A percentile compares a stretch with the other conserved stretches of the same genome.
Conservation (phyloP, 2,329 filamentous ascomycete genomes). For the Septoria petroselini region DNA sequence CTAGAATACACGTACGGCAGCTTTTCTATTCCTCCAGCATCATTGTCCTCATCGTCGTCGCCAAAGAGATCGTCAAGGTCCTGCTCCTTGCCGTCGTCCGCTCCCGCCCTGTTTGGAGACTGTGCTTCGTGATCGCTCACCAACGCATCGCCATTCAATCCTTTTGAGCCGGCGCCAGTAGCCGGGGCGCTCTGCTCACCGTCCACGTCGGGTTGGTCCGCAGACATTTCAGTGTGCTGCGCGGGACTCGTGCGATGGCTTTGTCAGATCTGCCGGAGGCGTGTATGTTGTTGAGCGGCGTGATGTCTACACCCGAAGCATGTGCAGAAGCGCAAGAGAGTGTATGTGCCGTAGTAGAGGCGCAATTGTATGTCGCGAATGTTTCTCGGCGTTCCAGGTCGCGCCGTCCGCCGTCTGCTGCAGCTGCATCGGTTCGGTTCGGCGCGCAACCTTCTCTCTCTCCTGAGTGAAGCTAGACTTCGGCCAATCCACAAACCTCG, state of each 20-base stretch:
- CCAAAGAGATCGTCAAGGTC: slow-evolving; percentile 49
- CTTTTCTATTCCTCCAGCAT: slow-evolving; percentile 24
- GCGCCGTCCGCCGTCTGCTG: no score
- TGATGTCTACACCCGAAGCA: no score
- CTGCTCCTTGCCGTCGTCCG: slow-evolving; percentile 33
- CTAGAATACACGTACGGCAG: slow-evolving; percentile 27
- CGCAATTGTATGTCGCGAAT: no score
- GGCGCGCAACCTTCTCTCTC: neutral
- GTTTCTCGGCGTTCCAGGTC: no score
- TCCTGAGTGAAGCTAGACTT: slow-evolving; percentile 2
- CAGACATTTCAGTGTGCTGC: slow-evolving; percentile 16
- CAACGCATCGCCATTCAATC: slow-evolving; percentile 18
- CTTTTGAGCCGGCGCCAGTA: slow-evolving; percentile 13
- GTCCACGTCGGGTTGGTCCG: slow-evolving; percentile 6
- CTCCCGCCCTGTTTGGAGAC: slow-evolving; percentile 25
- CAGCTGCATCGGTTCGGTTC: no score
- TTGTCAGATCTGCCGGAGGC: no score
- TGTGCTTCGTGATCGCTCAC: slow-evolving; percentile 29
- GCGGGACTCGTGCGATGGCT: no score
- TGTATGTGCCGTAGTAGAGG: no score
- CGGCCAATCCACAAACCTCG: neutral
- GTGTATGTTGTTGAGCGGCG: no score
- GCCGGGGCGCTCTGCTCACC: slow-evolving; percentile 25
- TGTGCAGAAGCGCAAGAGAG: no score
- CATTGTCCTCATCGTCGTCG: slow-evolving; percentile 41